Evolutionary conservation across 164 flowering plant genomes (phyloP), one percentile per base, ranked within the genome.

Genomic region (Nymphaea colorata): DNA sequence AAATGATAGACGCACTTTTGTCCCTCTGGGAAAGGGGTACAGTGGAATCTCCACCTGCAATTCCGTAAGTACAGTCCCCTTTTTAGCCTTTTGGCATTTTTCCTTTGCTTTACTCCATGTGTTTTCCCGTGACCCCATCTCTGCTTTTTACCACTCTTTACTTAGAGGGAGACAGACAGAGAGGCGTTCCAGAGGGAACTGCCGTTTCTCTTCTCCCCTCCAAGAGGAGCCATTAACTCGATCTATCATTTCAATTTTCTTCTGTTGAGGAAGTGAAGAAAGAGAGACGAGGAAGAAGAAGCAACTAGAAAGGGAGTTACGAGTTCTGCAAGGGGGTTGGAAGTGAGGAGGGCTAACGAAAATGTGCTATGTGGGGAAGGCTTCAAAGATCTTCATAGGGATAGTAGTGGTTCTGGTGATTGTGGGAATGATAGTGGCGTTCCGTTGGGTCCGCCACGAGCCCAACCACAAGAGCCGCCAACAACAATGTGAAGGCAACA

Each of bases 371-470:
- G 86, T 91, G 67, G 94, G 97, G 7, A 91, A 91, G 73, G 97
- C 97, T 14, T 88, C 97, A 65, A 91, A 87, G 93, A 91, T 89
- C 84, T 91, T 91, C 85, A 84, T 91, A 69, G 82, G 85, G 87
- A 79, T 87, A 1, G 82, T 89, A 36, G 75, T 85, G 4, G 80
- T 76, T 8, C 71, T 86, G 5, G 85, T 80, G 2, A 82, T 86
- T 44, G 64, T 74, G 5, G 97, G 91, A 10, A 76, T 91, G 4
- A 68, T 86, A 62, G 43, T 91, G 61, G 97, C 93, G 42, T 82
- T 91, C 67, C 83, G 82, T 3, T 53, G 83, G 15, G 53, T 87
- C 16, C 79, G 76, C 44, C 86, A 74, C 69, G 62, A 10, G 57
- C 57, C 57, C 14, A 15, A 10, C 14, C 57, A 51, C 36, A 25